Base-by-base conservation (phyloP, 805 yeast species). In the Spathaspora girioi region DNA sequence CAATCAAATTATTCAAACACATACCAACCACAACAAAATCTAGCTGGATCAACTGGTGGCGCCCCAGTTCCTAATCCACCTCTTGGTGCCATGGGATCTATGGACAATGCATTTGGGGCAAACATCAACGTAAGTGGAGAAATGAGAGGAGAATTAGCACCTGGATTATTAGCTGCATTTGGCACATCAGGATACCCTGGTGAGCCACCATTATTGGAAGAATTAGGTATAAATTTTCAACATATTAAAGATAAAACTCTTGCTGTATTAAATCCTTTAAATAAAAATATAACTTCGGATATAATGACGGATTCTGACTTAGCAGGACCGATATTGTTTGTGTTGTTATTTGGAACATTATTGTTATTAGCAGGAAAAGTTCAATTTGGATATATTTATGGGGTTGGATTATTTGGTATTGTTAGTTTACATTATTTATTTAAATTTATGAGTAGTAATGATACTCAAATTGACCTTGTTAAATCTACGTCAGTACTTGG, bases 341-440 rank as follows among this genome's bases (percentile, higher is more conserved):
- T 93, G 62, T 73, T 94, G 48, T 68, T 90, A 51, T 93, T 93
- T 64, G 99, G 97, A 18, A 79, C 91, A 0, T 82, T 87, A 54
- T 73, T 94, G 49, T 72, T 93, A 47, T 75, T 92, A 43, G 85
- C 96, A 1, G 98, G 99, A 5, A 94, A 93, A 67, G 88, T 93
- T 14, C 98, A 94, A 67, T 94, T 94, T 65, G 98, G 98, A 1
- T 94, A 94, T 67, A 88, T 94, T 47, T 94, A 94, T 63, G 98
- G 99, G 40, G 96, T 94, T 42, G 98, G 97, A 0, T 70, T 94
- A 43, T 84, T 93, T 59, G 99, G 99, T 15, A 87, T 96, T 1
- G 65, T 89, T 14, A 83, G 96, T 31, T 80, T 91, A 57, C 97
- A 92, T 69, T 81, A 81, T 59, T 75, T 94, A 53, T 87, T 96